These are phyloP conservation scores for Alternaria brassicae DNA, from an alignment of 2,329 filamentous ascomycete species.

Conservation along the genomic window DNA sequence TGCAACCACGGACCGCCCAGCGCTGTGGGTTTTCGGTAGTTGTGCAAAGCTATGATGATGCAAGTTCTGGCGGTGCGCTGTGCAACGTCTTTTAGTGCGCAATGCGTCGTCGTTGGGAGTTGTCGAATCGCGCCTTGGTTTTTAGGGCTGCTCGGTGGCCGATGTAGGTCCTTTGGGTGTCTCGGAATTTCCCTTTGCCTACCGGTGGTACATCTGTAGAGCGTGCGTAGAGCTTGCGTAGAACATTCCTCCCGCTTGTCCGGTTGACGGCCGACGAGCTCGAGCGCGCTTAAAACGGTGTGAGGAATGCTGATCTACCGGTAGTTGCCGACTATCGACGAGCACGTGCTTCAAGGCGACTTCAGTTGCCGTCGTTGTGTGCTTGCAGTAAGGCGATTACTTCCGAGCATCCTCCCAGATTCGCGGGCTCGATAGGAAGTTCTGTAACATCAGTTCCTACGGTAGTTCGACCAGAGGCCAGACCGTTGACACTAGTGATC, in stretches of 20 bases:
- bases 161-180: neutral
- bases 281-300: neutral
- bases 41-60: neutral
- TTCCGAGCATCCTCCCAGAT: neutral
- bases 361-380: neutral
- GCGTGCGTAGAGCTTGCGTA: neutral
- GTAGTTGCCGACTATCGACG: neutral
- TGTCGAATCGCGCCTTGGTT: neutral
- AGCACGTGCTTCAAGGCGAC: neutral
- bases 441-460: neutral
- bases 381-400: neutral
- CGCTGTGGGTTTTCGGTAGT: neutral
- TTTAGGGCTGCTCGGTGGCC: neutral
- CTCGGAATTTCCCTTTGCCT: conserved; percentile 2
- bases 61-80: neutral
- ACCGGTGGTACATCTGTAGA: too few relatives aligned
- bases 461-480: neutral
- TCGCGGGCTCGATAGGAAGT: neutral
- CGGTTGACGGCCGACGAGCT: neutral
- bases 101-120: neutral
- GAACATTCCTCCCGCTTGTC: neutral
- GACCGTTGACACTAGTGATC: neutral
- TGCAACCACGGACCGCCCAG: neutral
- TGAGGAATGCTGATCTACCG: neutral
- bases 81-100: neutral